phyloP scores from a whole-genome alignment of 192 early-diverging fungal genomes.

The Backusella tuberculispora region DNA sequence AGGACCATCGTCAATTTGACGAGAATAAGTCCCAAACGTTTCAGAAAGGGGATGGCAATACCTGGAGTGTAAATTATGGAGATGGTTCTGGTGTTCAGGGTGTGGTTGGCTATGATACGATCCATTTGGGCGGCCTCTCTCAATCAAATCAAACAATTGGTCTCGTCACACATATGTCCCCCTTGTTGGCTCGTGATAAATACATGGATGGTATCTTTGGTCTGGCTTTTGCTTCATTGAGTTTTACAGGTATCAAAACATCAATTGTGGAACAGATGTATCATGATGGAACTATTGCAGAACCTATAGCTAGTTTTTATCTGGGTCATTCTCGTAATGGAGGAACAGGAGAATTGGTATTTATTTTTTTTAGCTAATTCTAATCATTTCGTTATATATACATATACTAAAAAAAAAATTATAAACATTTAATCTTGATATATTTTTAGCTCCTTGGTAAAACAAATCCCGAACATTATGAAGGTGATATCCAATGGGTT shows the following conservation, averaged over 20 bases:
- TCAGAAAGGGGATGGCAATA: conserved; percentile 16
- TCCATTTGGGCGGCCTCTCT: conserved; percentile 58
- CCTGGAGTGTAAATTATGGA: conserved; percentile 48
- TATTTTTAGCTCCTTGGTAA: conserved; percentile 47
- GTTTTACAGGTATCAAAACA: conserved; percentile 21
- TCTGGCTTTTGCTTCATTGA: conserved; percentile 56
- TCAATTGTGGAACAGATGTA: conserved; percentile 30
- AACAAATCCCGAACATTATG: conserved; percentile 54
- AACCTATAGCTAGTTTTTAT: conserved; percentile 35
- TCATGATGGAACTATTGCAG: conserved; percentile 13
- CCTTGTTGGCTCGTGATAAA: conserved; percentile 55
- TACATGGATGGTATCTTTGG: conserved; percentile 71
- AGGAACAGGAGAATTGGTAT: conserved; percentile 50
- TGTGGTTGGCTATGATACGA: conserved; percentile 46
- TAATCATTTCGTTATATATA: background rate
- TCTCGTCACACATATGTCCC: conserved; percentile 60
- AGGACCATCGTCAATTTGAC: conserved; percentile 34
- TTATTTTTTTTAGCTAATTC: background rate
- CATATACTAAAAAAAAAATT: background rate
- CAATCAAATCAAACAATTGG: conserved; percentile 66
- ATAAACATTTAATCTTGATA: background rate
- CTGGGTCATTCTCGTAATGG: conserved; percentile 42
- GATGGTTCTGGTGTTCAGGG: conserved; percentile 51
- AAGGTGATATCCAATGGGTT: conserved; percentile 58
- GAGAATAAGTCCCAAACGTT: conserved; percentile 33